These are phyloP conservation scores for Solanum ossicruentum DNA, from an alignment of 257 asterid species.

Conservation along the genomic window DNA sequence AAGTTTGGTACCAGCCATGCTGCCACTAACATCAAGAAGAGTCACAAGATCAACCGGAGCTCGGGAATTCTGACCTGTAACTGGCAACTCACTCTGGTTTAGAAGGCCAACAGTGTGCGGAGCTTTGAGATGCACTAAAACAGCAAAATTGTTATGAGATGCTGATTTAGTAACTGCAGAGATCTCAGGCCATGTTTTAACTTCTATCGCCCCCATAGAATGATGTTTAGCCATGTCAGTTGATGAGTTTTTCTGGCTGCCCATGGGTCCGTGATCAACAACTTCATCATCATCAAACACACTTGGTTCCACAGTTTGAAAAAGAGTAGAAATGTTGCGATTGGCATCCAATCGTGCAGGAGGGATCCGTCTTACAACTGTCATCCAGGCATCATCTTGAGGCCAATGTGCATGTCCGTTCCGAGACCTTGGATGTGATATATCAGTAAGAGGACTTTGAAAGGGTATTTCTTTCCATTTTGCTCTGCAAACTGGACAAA, in stretches of 20 bases:
- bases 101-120: slow-evolving; percentile 20
- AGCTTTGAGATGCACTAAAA: slow-evolving; percentile 75
- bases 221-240: slow-evolving; percentile 1
- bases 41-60: slow-evolving; percentile 83
- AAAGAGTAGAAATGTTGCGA: slow-evolving; percentile 10
- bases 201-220: slow-evolving; percentile 25
- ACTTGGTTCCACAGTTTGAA: slow-evolving; percentile 36
- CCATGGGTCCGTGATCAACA: slow-evolving; percentile 10
- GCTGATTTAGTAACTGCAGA: slow-evolving; percentile 43
- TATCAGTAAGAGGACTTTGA: slow-evolving; percentile 28
- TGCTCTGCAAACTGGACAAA: slow-evolving; percentile 82
- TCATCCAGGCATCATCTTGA: slow-evolving; percentile 30
- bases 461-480: slow-evolving; percentile 87
- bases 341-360: slow-evolving; percentile 22
- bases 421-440: slow-evolving; percentile 23
- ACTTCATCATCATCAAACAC: slow-evolving; percentile 71
- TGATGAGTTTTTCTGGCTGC: slow-evolving; percentile 3
- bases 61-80: slow-evolving; percentile 30
- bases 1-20: slow-evolving; percentile 95
- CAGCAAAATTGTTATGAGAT: slow-evolving; percentile 29
- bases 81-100: slow-evolving; percentile 15
- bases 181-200: slow-evolving; percentile 50
- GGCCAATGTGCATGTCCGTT: slow-evolving; percentile 20
- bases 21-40: slow-evolving; percentile 90
- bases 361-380: slow-evolving; percentile 29